phyloP scores from a whole-genome alignment of 768 basidiomycete species.

The Leccinum arenicola region DNA sequence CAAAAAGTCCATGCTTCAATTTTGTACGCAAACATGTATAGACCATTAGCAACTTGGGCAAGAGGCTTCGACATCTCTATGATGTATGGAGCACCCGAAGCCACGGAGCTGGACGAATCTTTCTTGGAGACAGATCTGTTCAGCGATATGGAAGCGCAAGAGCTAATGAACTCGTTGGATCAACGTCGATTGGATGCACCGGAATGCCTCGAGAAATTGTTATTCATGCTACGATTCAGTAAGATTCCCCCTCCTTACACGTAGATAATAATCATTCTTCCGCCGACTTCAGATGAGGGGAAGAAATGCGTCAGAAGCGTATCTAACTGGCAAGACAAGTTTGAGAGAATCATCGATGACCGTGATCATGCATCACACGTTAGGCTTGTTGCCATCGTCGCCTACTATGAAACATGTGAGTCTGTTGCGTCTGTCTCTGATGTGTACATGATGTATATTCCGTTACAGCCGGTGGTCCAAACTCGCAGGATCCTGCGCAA shows the following conservation, averaged over 20 bases:
- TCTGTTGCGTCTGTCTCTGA: not conserved
- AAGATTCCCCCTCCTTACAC: not conserved
- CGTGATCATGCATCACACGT: constrained; percentile 11
- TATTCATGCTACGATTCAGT: constrained; percentile 12
- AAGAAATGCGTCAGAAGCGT: constrained; percentile 17
- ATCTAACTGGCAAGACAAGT: constrained; percentile 6
- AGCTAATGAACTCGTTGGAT: not conserved
- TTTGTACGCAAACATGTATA: too few species aligned
- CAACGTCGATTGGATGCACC: constrained; percentile 3
- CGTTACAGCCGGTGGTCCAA: constrained; percentile 1
- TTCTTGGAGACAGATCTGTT: too few species aligned
- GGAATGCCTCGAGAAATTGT: constrained; percentile 10
- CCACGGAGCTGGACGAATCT: too few species aligned
- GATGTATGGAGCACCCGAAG: too few species aligned
- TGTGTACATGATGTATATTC: not conserved
- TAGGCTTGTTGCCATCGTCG: constrained; percentile 20
- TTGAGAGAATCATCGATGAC: constrained; percentile 8
- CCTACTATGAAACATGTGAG: constrained; percentile 23
- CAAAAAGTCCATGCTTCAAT: too few species aligned
- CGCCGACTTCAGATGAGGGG: constrained; percentile 12
- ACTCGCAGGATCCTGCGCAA: not conserved
- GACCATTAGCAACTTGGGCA: too few species aligned
- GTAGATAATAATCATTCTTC: not conserved
- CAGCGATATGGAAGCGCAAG: not conserved
- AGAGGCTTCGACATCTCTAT: too few species aligned